These are phyloP conservation scores for Kodamaea fukazawae DNA, from an alignment of 805 yeast genomes.

Conservation along the genomic window DNA sequence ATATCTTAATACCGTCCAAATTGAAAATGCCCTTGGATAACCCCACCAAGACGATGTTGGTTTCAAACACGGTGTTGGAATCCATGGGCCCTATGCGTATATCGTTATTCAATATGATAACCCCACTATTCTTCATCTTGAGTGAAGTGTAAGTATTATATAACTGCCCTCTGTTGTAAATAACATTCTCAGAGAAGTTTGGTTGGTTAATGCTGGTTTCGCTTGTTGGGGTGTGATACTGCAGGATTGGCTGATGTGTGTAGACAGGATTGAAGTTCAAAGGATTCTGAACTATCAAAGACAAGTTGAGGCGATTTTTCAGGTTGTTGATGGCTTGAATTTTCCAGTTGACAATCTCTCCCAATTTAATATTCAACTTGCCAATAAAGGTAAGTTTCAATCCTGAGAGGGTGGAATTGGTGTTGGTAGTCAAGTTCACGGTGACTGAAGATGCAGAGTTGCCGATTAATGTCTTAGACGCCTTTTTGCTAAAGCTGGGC, in stretches of 20 bases:
- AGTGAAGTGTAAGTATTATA: conserved; percentile 32
- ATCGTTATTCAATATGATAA: conserved; percentile 64
- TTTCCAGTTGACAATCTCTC: conserved; percentile 60
- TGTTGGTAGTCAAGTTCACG: conserved; percentile 32
- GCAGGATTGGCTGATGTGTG: conserved; percentile 3
- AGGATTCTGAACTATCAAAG: conserved; percentile 40
- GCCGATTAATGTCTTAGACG: conserved; percentile 7
- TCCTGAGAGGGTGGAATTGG: conserved; percentile 34
- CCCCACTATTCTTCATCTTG: conserved; percentile 49
- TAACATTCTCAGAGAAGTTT: conserved; percentile 9
- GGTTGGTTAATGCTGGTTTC: conserved; percentile 1
- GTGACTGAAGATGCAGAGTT: conserved; percentile 30
- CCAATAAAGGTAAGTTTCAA: conserved; percentile 59
- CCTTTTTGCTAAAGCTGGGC: conserved; percentile 5
- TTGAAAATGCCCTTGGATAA: conserved; percentile 62
- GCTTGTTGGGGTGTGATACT: conserved; percentile 2
- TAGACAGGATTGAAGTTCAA: conserved; percentile 24
- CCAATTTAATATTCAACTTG: conserved; percentile 55
- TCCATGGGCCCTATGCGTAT: conserved; percentile 60
- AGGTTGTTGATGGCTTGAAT: conserved; percentile 66
- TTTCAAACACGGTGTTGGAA: conserved; percentile 60
- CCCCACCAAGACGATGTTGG: conserved; percentile 59
- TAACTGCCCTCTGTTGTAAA: conserved; percentile 24
- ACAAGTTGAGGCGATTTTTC: conserved; percentile 46
- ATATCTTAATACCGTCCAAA: conserved; percentile 61